phyloP scores from a whole-genome alignment of 1,284 basidiomycete species.

The Gymnopus androsaceus region DNA sequence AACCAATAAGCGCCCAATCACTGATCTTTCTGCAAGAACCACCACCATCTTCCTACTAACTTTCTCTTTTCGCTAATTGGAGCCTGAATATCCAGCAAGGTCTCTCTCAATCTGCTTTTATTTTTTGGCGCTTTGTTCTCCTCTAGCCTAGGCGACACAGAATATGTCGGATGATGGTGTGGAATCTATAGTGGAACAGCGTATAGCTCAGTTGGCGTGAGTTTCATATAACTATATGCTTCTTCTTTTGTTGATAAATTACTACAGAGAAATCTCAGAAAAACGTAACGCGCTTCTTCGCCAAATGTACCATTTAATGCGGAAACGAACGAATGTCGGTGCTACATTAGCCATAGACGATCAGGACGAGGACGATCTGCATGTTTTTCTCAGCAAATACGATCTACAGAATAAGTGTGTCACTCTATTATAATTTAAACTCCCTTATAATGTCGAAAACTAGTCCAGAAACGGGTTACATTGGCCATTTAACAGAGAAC shows the following conservation, averaged over 20 bases:
- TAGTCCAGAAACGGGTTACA: conserved; percentile 41
- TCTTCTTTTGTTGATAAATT: conserved; percentile 12
- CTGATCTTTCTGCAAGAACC: too few species aligned
- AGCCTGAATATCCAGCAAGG: too few species aligned
- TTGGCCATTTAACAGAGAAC: conserved; percentile 32
- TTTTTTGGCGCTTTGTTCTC: too few species aligned
- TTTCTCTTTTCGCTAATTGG: too few species aligned
- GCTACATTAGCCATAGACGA: conserved; percentile 39
- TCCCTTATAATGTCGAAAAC: conserved; percentile 8
- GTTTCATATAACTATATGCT: conserved; percentile 10
- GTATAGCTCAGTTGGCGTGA: conserved; percentile 39
- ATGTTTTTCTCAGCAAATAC: conserved; percentile 53
- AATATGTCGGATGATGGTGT: conserved; percentile 17
- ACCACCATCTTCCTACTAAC: too few species aligned
- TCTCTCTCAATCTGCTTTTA: not conserved
- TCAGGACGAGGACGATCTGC: conserved; percentile 45
- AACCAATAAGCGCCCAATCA: not conserved
- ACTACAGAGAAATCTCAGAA: conserved; percentile 54
- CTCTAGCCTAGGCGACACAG: not conserved
- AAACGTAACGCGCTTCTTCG: conserved; percentile 67
- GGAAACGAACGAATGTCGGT: conserved; percentile 47
- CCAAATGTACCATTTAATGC: conserved; percentile 67
- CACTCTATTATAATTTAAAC: conserved; percentile 11
- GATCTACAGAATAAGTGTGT: conserved; percentile 53
- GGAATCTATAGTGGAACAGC: conserved; percentile 33